A percentile compares a stretch with the other conserved stretches of the same genome.
Evolutionary conservation across 208 protist species (phyloP).

Genomic region (Entamoeba dispar): DNA sequence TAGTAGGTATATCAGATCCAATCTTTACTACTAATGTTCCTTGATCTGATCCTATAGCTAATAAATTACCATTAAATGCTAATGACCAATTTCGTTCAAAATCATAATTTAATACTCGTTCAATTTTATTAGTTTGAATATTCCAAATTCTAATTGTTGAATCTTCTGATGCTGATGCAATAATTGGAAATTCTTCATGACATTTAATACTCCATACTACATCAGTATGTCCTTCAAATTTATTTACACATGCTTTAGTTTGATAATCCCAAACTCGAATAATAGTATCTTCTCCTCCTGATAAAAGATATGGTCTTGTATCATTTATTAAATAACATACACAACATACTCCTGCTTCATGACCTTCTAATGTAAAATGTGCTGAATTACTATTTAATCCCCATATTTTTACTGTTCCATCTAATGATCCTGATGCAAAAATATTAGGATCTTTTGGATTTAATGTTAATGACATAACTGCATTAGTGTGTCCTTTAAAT

Average conservation of each 20-base stretch:
- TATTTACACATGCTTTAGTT: conserved; percentile 71
- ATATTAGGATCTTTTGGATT: conserved; percentile 20
- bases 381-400: background rate
- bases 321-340: conserved; percentile 23
- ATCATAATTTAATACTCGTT: conserved; percentile 1
- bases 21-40: conserved; percentile 4
- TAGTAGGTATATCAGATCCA: conserved; percentile 1
- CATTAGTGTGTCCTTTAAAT: conserved; percentile 8
- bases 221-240: conserved; percentile 83
- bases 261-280: background rate
- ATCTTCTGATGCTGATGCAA: conserved; percentile 92
- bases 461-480: conserved; percentile 6
- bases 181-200: conserved; percentile 67
- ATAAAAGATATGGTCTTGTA: conserved; percentile 84
- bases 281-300: conserved; percentile 77
- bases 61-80: background rate
- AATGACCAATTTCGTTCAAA: background rate
- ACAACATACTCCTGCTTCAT: conserved; percentile 13
- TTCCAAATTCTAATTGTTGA: conserved; percentile 96
- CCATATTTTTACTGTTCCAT: conserved; percentile 6
- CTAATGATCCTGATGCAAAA: conserved; percentile 9
- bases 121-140: conserved; percentile 38
- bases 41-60: conserved; percentile 5
- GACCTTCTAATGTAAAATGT: conserved; percentile 12
- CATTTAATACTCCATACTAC: conserved; percentile 95